Evolutionary conservation across 1,284 basidiomycete species (phyloP), one percentile per base, ranked within the genome.

Genomic region (Leccinum fuscescens): DNA sequence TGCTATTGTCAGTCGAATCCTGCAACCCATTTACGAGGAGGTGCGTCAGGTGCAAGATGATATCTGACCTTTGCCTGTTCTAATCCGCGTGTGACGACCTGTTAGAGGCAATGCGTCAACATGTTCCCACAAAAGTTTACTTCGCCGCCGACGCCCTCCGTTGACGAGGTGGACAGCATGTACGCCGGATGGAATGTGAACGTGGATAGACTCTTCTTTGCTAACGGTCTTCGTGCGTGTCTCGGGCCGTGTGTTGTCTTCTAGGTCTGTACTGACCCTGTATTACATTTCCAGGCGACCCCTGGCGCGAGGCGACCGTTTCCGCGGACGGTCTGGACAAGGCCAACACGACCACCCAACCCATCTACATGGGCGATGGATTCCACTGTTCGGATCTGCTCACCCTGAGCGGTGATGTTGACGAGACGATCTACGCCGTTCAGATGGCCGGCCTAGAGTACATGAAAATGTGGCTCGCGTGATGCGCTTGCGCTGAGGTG

Each of bases 261-360:
- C 5, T 6, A n/a, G 24, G 6, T 22, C 24, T 12, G 27, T 55
- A 20, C 42, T 44, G 17, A 44, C 1, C 5, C 11, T 44, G 11
- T 20, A 42, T 17, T 20, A 44, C 11, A 9, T 44, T 44, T 20
- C 6, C 17, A 87, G 87, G 85, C 53, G 88, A 90, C 68, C 87
- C 88, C n/a, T 90, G 88, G 88, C 80, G 82, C 61, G 86, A 87
- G 60, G 82, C 82, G 6, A 89, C 88, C 0, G 75, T 89, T n/a
- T 89, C 88, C 4, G 84, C 87, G 1, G 79, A 82, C 35, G 77
- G 77, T 33, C 73, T 80, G 17, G 65, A 74, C 58, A 76, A 81
- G 59, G 27, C 68, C 15, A 88, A 81, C 67, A 87, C 85, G 3
- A 57, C 77, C 2, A 68, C 69, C 1, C 84, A 86, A 65, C 85